A percentile compares a stretch with the other conserved stretches of the same genome.
phyloP scores from a whole-genome alignment of 306 rosid genomes.

The Nissolia schottii region DNA sequence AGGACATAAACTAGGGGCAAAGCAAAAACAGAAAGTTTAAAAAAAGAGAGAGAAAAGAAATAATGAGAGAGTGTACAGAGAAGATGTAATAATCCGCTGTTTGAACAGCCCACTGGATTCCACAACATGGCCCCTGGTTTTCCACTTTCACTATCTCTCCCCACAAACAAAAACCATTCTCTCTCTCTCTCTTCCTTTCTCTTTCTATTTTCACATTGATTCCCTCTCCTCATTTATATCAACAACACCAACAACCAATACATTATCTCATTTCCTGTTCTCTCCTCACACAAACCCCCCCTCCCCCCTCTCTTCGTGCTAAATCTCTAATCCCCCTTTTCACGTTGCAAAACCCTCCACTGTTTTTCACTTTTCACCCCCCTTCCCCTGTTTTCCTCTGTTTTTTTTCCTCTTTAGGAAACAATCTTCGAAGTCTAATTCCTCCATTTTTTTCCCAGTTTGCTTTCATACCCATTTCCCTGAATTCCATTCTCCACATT shows the following conservation, averaged over 20 bases:
- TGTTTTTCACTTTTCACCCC: background rate
- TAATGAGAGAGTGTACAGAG: background rate
- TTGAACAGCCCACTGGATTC: constrained; percentile 86
- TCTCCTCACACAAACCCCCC: background rate
- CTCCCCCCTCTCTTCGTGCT: constrained; percentile 4
- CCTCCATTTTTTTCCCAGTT: background rate
- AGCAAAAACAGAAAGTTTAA: background rate
- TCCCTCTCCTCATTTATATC: constrained; percentile 32
- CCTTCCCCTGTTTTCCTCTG: constrained; percentile 22
- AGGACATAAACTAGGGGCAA: background rate
- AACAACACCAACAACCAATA: background rate
- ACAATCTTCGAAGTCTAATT: background rate
- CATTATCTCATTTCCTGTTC: background rate
- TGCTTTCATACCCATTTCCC: constrained; percentile 4
- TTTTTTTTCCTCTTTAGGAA: background rate
- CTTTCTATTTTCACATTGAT: constrained; percentile 23
- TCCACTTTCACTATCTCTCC: constrained; percentile 46
- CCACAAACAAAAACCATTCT: constrained; percentile 6
- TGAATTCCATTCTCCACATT: background rate
- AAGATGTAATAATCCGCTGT: constrained; percentile 55
- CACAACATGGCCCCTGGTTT: constrained; percentile 91
- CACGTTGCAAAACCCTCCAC: constrained; percentile 25
- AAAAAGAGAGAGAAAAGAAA: background rate
- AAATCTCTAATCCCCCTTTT: constrained; percentile 29
- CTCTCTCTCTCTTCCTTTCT: constrained; percentile 39